Base-by-base conservation (phyloP, 805 yeast species). In the Candida gorgasii region DNA sequence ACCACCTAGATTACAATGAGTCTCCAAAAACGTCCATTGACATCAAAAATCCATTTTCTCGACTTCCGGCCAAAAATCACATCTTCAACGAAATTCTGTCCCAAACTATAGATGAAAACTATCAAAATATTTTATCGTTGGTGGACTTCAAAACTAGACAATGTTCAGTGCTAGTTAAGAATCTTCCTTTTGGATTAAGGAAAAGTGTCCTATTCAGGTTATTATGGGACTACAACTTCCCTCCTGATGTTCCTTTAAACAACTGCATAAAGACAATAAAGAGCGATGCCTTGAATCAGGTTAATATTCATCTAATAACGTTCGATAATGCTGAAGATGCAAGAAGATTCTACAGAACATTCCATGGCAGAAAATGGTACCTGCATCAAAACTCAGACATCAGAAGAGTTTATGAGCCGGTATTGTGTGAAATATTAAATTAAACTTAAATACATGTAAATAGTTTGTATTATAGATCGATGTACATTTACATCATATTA, bases 201-300 rank as follows among this genome's bases (percentile, higher is more conserved):
- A 57, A 55, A n/a, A 52, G 50, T 1, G 67, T 73, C 3, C 43
- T 80, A 1, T 60, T 62, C 2, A 52, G 60, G 23, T 46, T 68
- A 8, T 57, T 79, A 0, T 79, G 83, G 82, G 74, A 76, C 42
- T 77, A 75, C 47, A 71, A 70, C 4, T 59, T 79, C 36, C 70
- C 67, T 5, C 7, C 13, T 4, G 30, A 43, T 30, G 12, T 41
- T 8, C 47, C 47, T 3, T 49, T 64, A 8, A 8, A 16, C 8
- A 30, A 44, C 8, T 46, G 47, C 17, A 44, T 49, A 16, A 52
- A 55, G 8, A 52, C 56, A 3, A 48, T 69, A 3, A 35, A 50
- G 4, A 47, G 47, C 8, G 64, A 69, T 43, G 59, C 65, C 1
- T 34, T 51, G n/a, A 44, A 50, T 3, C 72, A 63, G 42, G 45